Evolutionary conservation across 371 early-diverging fungal species (phyloP), one percentile per base, ranked within the genome.

Genomic region (Dichotomocladium elegans): DNA sequence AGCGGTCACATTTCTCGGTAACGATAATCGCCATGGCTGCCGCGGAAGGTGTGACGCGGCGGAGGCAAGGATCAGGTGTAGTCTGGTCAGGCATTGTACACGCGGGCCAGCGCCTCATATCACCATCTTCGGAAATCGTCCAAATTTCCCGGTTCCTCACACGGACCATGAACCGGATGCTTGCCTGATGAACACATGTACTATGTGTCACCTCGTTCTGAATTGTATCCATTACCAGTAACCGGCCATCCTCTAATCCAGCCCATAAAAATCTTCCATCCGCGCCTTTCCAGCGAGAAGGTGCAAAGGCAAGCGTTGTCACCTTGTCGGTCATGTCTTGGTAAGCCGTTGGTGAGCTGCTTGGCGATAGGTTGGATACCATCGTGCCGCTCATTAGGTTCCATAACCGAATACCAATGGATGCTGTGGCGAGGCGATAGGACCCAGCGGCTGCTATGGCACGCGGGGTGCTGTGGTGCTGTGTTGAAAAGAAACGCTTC

Each of bases 121-220:
- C 65, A 4, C 91, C 91, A 34, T 66, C 72, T n/a, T 88, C 88
- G 51, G 91, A 91, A 12, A 90, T 56, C 0, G 91, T 86, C 87
- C 86, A 89, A 42, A 93, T 62, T 27, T 83, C 77, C 9, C 8
- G 31, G 35, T 77, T 70, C 10, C 55, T 47, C 24, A 73, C 58
- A 7, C 83, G 77, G 42, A 90, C 54, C 19, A 93, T 80, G 47
- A 82, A 82, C 5, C 37, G 37, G n/a, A 37, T 9, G 0, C 17
- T 21, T 15, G 37, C 21, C 8, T n/a, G n/a, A 21, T 37, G 37
- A 1, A 21, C 37, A 37, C 37, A n/a, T 15, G 37, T 15, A n/a
- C n/a, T 37, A 15, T 41, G 28, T 0, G 17, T 17, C 61, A 17
- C 58, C 60, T 47, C 90, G 90, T 4, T 68, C 66, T 19, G 71